These are phyloP conservation scores for Microsporum audouinii DNA, from an alignment of 2,329 filamentous ascomycete genomes.

Conservation along the genomic window DNA sequence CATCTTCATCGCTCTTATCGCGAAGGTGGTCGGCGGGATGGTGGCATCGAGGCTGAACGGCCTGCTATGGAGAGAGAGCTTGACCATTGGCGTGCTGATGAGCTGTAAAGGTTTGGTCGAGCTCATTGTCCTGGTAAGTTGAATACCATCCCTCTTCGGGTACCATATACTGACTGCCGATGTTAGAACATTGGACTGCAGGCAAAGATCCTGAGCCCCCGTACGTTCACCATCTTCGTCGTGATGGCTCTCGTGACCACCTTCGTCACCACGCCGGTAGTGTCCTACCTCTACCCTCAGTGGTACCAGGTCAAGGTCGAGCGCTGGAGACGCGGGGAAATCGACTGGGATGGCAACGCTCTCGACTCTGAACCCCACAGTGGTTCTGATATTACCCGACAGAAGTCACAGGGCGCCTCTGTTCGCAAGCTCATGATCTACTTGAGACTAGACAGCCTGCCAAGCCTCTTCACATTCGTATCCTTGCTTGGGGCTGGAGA, in stretches of 20 bases:
- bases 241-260: conserved; percentile 87
- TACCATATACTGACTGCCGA: background rate
- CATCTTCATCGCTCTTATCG: conserved; percentile 67
- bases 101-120: conserved; percentile 94
- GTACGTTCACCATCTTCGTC: conserved; percentile 88
- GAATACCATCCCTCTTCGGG: background rate
- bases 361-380: conserved; percentile 32
- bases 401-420: conserved; percentile 41
- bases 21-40: conserved; percentile 74
- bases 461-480: conserved; percentile 71
- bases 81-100: conserved; percentile 83
- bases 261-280: conserved; percentile 69
- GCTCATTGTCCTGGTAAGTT: conserved; percentile 73
- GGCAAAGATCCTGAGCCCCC: conserved; percentile 64
- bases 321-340: conserved; percentile 70
- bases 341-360: conserved; percentile 68
- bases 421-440: conserved; percentile 64
- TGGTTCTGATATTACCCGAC: conserved; percentile 26
- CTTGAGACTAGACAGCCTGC: conserved; percentile 72
- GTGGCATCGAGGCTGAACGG: conserved; percentile 64
- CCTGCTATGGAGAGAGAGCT: conserved; percentile 79
- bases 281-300: conserved; percentile 60
- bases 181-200: conserved; percentile 64
- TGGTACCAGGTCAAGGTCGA: conserved; percentile 65
- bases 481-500: conserved; percentile 57